Evolutionary conservation across 2,329 filamentous ascomycete species (phyloP).

Genomic region (Cladosporium sp.): DNA sequence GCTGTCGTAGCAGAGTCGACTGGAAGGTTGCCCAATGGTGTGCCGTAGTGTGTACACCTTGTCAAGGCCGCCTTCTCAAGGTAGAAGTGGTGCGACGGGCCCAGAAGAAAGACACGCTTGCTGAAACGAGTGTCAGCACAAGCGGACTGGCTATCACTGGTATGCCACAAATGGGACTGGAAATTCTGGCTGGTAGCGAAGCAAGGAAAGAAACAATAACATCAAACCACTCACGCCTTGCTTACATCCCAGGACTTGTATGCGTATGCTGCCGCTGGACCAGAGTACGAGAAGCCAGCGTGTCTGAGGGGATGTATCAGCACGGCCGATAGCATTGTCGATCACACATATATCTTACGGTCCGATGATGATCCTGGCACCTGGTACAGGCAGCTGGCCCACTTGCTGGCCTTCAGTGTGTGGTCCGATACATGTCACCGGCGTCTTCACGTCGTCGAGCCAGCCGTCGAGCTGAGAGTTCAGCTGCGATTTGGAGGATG

Average conservation of each 20-base stretch:
- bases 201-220: not conserved
- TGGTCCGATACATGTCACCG: constrained; percentile 61
- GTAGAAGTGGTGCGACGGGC: constrained; percentile 86
- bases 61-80: constrained; percentile 76
- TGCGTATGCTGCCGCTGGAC: constrained; percentile 88
- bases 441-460: constrained; percentile 68
- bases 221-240: constrained; percentile 57
- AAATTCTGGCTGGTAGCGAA: not conserved
- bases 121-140: constrained; percentile 39
- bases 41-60: constrained; percentile 67
- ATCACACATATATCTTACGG: constrained; percentile 59
- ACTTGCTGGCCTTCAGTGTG: constrained; percentile 41
- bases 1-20: constrained; percentile 62
- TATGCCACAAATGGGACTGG: too few relatives aligned
- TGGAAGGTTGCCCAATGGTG: constrained; percentile 69
- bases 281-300: constrained; percentile 91
- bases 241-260: constrained; percentile 86
- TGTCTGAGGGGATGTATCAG: constrained; percentile 59
- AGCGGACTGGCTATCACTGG: not conserved
- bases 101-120: constrained; percentile 88
- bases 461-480: constrained; percentile 70
- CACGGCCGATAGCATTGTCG: constrained; percentile 18
- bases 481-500: constrained; percentile 60
- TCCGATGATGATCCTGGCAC: constrained; percentile 83
- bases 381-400: constrained; percentile 63